Conservation (phyloP, 1,284 basidiomycete genomes). For the Coriolopsis trogii region DNA sequence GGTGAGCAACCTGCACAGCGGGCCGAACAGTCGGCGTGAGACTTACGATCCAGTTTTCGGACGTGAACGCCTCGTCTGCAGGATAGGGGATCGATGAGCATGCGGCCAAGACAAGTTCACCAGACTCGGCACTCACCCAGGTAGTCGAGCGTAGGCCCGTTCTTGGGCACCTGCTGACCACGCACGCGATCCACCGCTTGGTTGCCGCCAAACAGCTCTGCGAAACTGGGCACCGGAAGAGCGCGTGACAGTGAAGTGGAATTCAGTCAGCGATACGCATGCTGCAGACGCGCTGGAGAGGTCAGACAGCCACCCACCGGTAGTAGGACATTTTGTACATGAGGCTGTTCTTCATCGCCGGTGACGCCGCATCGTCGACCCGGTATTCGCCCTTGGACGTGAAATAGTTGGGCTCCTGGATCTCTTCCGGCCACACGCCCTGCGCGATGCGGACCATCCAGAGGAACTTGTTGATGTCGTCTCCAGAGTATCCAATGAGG, state of each 20-base stretch:
- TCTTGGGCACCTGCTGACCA: slow-evolving; percentile 74
- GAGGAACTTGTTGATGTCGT: slow-evolving; percentile 99
- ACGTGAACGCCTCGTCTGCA: slow-evolving; percentile 92
- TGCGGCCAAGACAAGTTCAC: slow-evolving; percentile 5
- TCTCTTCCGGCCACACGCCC: slow-evolving; percentile 98
- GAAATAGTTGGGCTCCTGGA: slow-evolving; percentile 95
- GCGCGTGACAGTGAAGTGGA: slow-evolving; percentile 7
- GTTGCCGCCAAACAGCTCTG: slow-evolving; percentile 82
- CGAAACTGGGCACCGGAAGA: slow-evolving; percentile 59
- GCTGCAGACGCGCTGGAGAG: slow-evolving; percentile 2
- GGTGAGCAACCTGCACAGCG: not conserved
- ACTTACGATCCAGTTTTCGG: slow-evolving; percentile 96
- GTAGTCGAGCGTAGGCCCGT: slow-evolving; percentile 84
- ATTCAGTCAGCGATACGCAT: slow-evolving; percentile 1
- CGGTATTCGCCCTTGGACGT: slow-evolving; percentile 93
- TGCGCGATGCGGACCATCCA: slow-evolving; percentile 99
- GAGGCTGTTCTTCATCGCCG: slow-evolving; percentile 93
- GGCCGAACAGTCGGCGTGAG: not conserved
- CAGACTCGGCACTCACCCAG: slow-evolving; percentile 53
- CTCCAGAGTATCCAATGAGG: slow-evolving; percentile 95
- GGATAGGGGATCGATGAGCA: slow-evolving; percentile 15
- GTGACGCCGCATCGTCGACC: slow-evolving; percentile 85
- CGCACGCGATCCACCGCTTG: slow-evolving; percentile 84
- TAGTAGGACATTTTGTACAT: slow-evolving; percentile 99
- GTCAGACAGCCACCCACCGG: slow-evolving; percentile 51